Evolutionary conservation across 306 rosid genomes (phyloP).

Genomic region (Morella rubra): DNA sequence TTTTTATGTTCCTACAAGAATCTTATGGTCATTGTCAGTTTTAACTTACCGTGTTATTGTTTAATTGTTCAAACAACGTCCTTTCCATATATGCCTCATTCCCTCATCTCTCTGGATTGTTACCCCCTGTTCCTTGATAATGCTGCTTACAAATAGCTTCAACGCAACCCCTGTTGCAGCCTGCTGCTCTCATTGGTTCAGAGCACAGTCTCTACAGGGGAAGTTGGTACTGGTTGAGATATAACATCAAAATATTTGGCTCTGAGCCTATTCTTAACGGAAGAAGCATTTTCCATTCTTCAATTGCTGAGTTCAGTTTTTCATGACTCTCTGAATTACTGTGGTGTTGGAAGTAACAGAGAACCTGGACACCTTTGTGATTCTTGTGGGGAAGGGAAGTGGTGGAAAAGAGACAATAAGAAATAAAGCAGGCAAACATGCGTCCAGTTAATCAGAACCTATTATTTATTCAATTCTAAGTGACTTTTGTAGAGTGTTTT

Average conservation of each 20-base stretch:
- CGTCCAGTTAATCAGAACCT: neutral
- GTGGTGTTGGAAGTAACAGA: neutral
- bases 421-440: neutral
- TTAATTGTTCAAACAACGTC: neutral
- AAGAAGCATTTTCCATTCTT: neutral
- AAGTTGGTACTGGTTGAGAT: neutral
- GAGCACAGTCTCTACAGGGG: neutral
- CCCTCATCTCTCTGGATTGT: neutral
- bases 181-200: neutral
- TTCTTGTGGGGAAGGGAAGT: neutral
- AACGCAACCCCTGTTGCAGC: neutral
- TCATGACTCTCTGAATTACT: no score
- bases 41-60: neutral
- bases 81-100: neutral
- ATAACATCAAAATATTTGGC: neutral
- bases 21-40: neutral
- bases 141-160: neutral
- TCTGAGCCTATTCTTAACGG: neutral
- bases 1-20: neutral
- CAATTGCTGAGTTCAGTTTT: no score
- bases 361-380: neutral
- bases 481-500: neutral
- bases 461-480: neutral
- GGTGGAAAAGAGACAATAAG: neutral
- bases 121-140: neutral